Conservation (phyloP, 306 rosid genomes). For the Trifolium dubium region DNA sequence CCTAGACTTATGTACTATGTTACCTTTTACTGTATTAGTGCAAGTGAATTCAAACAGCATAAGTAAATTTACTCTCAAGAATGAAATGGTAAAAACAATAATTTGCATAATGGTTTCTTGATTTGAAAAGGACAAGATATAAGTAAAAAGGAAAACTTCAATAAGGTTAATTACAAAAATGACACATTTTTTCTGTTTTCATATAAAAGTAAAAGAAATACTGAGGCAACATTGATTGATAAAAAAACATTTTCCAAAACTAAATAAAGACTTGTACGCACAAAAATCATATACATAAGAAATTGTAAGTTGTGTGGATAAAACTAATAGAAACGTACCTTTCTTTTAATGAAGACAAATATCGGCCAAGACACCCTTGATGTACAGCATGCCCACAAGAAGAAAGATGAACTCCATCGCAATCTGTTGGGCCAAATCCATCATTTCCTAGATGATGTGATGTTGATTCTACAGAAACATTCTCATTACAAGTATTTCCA, state of each 20-base stretch:
- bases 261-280: slow-evolving; percentile 12
- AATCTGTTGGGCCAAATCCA: slow-evolving; percentile 81
- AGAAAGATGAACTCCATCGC: slow-evolving; percentile 91
- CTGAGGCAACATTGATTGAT: not conserved
- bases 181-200: not conserved
- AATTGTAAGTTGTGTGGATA: not conserved
- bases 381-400: slow-evolving; percentile 99
- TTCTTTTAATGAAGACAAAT: slow-evolving; percentile 84
- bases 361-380: slow-evolving; percentile 90
- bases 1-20: not conserved
- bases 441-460: slow-evolving; percentile 50
- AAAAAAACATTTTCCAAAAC: not conserved
- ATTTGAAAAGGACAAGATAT: not conserved
- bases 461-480: slow-evolving; percentile 55
- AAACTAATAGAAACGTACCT: slow-evolving; percentile 56
- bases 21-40: not conserved
- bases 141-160: not conserved
- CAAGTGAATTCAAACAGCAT: slow-evolving; percentile 4
- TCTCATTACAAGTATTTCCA: slow-evolving; percentile 51
- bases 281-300: slow-evolving; percentile 11
- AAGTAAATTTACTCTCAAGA: not conserved
- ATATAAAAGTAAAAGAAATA: not conserved
- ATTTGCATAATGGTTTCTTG: not conserved
- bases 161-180: not conserved
- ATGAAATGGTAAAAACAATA: slow-evolving; percentile 7